Evolutionary conservation across 176 grass and related monocot genomes (phyloP).

Genomic region (Oryza officinalis): DNA sequence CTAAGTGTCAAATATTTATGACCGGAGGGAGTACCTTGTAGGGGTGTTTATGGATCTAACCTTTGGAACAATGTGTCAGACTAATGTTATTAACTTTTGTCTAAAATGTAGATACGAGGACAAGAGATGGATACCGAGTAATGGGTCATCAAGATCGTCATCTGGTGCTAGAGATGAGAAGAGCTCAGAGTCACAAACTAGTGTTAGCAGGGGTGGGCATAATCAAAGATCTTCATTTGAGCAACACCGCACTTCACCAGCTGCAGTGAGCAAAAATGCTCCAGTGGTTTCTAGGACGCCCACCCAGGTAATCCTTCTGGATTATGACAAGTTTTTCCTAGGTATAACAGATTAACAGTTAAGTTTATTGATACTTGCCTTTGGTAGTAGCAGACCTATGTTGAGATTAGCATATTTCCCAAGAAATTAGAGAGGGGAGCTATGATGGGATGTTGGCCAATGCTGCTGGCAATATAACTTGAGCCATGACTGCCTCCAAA

Average conservation of each 20-base stretch:
- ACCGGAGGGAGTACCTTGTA: neutral
- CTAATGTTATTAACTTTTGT: constrained; percentile 2
- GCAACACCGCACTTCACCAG: constrained; percentile 47
- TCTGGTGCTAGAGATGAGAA: constrained; percentile 58
- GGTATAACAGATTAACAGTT: neutral
- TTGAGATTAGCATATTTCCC: no score
- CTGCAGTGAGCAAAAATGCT: constrained; percentile 48
- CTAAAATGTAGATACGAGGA: constrained; percentile 83
- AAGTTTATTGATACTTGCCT: neutral
- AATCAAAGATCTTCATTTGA: constrained; percentile 67
- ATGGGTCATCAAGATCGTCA: constrained; percentile 53
- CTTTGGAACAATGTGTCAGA: neutral
- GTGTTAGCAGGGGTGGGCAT: constrained; percentile 44
- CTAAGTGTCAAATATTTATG: no score
- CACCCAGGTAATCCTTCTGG: constrained; percentile 49
- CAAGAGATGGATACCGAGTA: constrained; percentile 90
- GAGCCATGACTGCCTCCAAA: no score
- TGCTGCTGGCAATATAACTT: no score
- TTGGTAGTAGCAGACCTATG: neutral
- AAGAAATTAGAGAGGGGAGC: no score
- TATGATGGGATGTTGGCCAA: no score
- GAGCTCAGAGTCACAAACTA: constrained; percentile 45
- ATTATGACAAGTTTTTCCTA: constrained; percentile 6
- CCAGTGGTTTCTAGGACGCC: constrained; percentile 56
- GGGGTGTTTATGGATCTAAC: neutral